These are phyloP conservation scores for Leccinum subtestaceum DNA, from an alignment of 768 basidiomycete species.

Conservation along the genomic window DNA sequence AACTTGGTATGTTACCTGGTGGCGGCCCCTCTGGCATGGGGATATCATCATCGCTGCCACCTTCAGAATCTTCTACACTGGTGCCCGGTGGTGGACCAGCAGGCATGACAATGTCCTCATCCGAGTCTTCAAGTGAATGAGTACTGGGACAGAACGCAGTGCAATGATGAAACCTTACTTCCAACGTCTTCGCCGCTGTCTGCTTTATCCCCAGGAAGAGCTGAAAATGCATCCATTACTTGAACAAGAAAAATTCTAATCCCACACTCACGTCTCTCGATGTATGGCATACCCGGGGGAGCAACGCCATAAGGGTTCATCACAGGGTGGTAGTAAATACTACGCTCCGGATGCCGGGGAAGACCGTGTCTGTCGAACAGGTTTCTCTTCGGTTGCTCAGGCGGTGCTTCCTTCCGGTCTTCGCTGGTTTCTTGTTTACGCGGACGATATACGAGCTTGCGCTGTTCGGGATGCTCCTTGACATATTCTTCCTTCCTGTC, in stretches of 20 bases:
- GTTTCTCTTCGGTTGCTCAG: constrained; percentile 52
- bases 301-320: constrained; percentile 94
- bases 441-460: constrained; percentile 73
- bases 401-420: constrained; percentile 39
- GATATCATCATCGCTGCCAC: constrained; percentile 78
- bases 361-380: constrained; percentile 82
- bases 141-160: not conserved
- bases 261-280: constrained; percentile 70
- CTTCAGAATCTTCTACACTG: constrained; percentile 36
- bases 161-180: constrained; percentile 27
- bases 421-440: constrained; percentile 44
- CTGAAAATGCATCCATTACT: constrained; percentile 33
- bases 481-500: constrained; percentile 91
- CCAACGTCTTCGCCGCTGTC: constrained; percentile 61
- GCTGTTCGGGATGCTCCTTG: constrained; percentile 89
- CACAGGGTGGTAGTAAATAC: constrained; percentile 88
- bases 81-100: constrained; percentile 55
- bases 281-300: constrained; percentile 96
- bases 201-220: constrained; percentile 58
- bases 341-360: constrained; percentile 86
- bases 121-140: constrained; percentile 25
- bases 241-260: not conserved
- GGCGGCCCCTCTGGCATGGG: constrained; percentile 86
- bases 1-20: constrained; percentile 33
- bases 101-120: constrained; percentile 67